Percentiles rank a stretch among this genome's conserved stretches.
Conservation (phyloP, 2,329 filamentous ascomycete species). For the Penicillium sp. region DNA sequence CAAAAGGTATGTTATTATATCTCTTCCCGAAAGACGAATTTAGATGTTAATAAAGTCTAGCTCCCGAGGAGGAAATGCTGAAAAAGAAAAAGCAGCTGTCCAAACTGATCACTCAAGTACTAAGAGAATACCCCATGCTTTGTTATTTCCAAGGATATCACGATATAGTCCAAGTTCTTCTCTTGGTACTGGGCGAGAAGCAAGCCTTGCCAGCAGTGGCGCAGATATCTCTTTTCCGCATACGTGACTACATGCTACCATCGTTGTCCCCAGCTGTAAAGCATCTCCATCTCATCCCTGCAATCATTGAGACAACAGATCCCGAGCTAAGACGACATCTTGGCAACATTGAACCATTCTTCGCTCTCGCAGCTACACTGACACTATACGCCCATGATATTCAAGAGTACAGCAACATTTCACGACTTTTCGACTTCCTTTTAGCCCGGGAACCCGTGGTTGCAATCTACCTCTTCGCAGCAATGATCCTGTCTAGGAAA, state of each 20-base stretch:
- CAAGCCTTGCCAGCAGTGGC: conserved; percentile 64
- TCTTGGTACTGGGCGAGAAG: conserved; percentile 72
- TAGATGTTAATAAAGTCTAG: conserved; percentile 42
- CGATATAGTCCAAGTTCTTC: conserved; percentile 93
- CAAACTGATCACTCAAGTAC: conserved; percentile 72
- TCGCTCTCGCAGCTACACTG: conserved; percentile 86
- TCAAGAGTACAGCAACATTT: conserved; percentile 81
- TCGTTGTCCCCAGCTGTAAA: conserved; percentile 74
- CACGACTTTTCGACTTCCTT: conserved; percentile 87
- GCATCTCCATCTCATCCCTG: conserved; percentile 83
- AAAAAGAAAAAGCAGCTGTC: conserved; percentile 73
- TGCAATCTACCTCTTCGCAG: conserved; percentile 85
- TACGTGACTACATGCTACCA: conserved; percentile 97
- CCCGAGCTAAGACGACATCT: conserved; percentile 70
- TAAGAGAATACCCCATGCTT: conserved; percentile 77
- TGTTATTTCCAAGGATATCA: conserved; percentile 99
- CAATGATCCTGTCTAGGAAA: conserved; percentile 76
- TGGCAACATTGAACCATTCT: conserved; percentile 78
- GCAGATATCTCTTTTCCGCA: conserved; percentile 82
- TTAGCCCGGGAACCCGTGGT: conserved; percentile 85
- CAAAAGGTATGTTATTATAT: conserved; percentile 59
- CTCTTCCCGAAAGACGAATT: not conserved
- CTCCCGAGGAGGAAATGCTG: conserved; percentile 66
- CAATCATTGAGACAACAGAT: conserved; percentile 72
- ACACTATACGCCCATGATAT: conserved; percentile 98